Conservation (phyloP, 2,329 filamentous ascomycete species). For the Karstenula rhodostoma region DNA sequence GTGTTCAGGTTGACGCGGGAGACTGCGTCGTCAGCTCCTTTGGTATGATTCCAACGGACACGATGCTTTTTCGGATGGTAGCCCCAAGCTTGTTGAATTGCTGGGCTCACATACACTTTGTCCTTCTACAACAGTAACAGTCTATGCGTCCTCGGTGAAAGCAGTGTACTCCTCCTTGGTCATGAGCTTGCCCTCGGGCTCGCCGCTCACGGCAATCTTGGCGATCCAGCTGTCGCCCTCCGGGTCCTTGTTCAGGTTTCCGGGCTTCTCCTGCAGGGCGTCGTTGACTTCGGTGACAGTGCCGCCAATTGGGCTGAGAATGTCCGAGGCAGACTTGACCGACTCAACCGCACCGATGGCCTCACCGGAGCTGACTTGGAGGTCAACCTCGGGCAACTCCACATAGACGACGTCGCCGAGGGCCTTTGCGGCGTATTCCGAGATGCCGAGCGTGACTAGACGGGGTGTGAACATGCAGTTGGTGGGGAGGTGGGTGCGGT, state of each 20-base stretch:
- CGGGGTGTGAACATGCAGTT: slow-evolving; percentile 16
- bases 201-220: slow-evolving; percentile 81
- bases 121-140: slow-evolving; percentile 16
- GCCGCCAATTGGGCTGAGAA: slow-evolving; percentile 86
- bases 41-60: too few species aligned
- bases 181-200: slow-evolving; percentile 70
- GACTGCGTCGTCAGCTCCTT: too few species aligned
- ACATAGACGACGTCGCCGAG: slow-evolving; percentile 98
- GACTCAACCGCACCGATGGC: slow-evolving; percentile 94
- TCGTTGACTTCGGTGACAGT: slow-evolving; percentile 78
- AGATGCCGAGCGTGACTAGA: slow-evolving; percentile 78
- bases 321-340: slow-evolving; percentile 98
- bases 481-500: slow-evolving; percentile 7
- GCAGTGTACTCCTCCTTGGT: slow-evolving; percentile 77
- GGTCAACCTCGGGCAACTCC: slow-evolving; percentile 80
- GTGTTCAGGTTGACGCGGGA: too few species aligned
- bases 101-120: slow-evolving; percentile 10
- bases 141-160: slow-evolving; percentile 67
- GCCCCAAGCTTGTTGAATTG: not conserved
- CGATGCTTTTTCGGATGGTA: not conserved
- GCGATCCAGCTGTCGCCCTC: slow-evolving; percentile 94
- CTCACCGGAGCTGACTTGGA: slow-evolving; percentile 77
- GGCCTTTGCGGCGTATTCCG: slow-evolving; percentile 86
- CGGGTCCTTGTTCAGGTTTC: slow-evolving; percentile 86
- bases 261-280: slow-evolving; percentile 82